Base-by-base conservation (phyloP, 305 asterid species). In the Nicotiana rustica region DNA sequence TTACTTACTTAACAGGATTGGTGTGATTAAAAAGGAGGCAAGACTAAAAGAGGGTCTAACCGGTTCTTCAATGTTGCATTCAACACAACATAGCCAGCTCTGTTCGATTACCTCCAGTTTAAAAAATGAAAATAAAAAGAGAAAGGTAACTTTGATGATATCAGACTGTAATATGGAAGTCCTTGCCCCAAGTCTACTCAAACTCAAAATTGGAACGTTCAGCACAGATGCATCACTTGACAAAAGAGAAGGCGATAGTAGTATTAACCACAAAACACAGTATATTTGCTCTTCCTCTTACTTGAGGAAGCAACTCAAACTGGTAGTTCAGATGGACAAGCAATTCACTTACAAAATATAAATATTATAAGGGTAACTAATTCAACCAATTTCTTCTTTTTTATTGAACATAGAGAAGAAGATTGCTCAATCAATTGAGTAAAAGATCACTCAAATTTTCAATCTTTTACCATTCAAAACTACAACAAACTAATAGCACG, bases 71-170 rank as follows among this genome's bases (percentile, higher is more conserved):
- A 49, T 73, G 64, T 49, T 49, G 2, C 64, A 49, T 49, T 25
- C 79, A 73, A 47, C 25, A 5, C 62, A 49, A 21, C 38, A 71
- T 71, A 44, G 79, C 4, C 21, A 47, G 62, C 79, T 21, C 25
- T 14, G 31, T 4, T 68, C 47, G 38, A 73, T 4, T 70, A 47
- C 41, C 14, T 13, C 61, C 38, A 44, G 13, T 44, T 73, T 73
- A 6, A 6, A 71, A 71, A 47, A 73, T 2, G 8, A 71, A 35
- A 44, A 2, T 44, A 44, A 21, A 3, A 73, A 73, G 14, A 47
- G 79, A 49, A 73, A 21, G 62, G 19, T 49, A 69, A 18, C 77
- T 69, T 38, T 38, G 33, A 69, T 55, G 6, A 10, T n/a, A 73
- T 49, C 62, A 49, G 21, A 73, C 41, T 0, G 21, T 44, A 6